A percentile compares a stretch with the other conserved stretches of the same genome.
phyloP scores from a whole-genome alignment of 2,329 filamentous ascomycete species.

The Biscogniauxia marginata region DNA sequence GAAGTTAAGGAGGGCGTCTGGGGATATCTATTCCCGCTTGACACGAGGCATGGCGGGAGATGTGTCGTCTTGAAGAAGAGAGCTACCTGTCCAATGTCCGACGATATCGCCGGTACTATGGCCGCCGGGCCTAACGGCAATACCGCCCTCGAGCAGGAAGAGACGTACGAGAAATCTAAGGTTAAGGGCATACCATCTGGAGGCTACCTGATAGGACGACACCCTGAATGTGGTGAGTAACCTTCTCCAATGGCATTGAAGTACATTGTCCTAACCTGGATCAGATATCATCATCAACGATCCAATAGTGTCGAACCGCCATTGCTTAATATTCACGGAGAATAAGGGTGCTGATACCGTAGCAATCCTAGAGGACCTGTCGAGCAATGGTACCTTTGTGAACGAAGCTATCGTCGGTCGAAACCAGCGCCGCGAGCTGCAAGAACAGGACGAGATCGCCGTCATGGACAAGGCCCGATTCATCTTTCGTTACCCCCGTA shows the following conservation, averaged over 20 bases:
- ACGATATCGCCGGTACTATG: constrained; percentile 40
- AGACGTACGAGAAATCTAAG: constrained; percentile 63
- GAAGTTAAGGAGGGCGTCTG: constrained; percentile 84
- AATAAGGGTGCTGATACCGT: constrained; percentile 57
- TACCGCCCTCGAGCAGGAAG: constrained; percentile 54
- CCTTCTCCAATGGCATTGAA: constrained; percentile 1
- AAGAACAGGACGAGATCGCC: constrained; percentile 88
- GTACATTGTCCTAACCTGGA: constrained; percentile 12
- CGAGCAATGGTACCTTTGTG: constrained; percentile 94
- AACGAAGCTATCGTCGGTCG: constrained; percentile 89
- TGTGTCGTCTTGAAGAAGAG: constrained; percentile 74
- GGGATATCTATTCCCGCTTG: constrained; percentile 88
- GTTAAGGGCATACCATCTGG: constrained; percentile 63
- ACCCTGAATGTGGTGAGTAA: constrained; percentile 84
- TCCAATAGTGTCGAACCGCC: constrained; percentile 82
- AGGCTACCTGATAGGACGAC: constrained; percentile 88
- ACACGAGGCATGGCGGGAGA: constrained; percentile 64
- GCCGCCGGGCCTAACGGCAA: constrained; percentile 41
- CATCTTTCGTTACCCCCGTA: constrained; percentile 85
- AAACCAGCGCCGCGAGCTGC: constrained; percentile 84
- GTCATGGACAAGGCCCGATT: constrained; percentile 84
- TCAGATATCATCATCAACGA: constrained; percentile 71
- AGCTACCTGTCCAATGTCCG: constrained; percentile 63
- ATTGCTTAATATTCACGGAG: constrained; percentile 67
- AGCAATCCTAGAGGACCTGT: constrained; percentile 87